Conservation (phyloP, 352 stramenopile genomes). For the Globisporangium emineosum region DNA sequence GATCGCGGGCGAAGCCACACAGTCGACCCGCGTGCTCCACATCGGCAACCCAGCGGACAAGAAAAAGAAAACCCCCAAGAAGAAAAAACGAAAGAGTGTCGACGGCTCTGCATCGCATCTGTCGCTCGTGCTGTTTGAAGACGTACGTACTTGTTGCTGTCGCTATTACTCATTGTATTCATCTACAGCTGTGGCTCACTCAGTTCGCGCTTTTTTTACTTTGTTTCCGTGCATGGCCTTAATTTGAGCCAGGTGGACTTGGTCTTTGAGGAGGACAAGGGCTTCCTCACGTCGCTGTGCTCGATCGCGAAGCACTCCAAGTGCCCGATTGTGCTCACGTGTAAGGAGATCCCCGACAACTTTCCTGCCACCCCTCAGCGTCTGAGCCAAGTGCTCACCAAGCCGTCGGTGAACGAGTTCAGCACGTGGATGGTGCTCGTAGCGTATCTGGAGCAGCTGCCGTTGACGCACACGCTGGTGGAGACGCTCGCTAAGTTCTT, state of each 20-base stretch:
- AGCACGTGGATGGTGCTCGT: slow-evolving; percentile 62
- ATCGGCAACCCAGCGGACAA: slow-evolving; percentile 31
- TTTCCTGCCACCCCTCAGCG: slow-evolving; percentile 53
- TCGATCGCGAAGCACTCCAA: slow-evolving; percentile 81
- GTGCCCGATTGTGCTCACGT: slow-evolving; percentile 79
- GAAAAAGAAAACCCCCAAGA: slow-evolving; percentile 39
- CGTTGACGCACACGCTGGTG: slow-evolving; percentile 32
- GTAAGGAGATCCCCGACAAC: slow-evolving; percentile 45
- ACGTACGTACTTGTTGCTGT: slow-evolving; percentile 30
- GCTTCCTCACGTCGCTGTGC: slow-evolving; percentile 63
- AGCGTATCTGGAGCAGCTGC: slow-evolving; percentile 48
- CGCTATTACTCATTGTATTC: neutral
- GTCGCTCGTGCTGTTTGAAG: slow-evolving; percentile 84
- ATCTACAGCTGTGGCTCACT: neutral
- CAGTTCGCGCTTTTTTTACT: neutral
- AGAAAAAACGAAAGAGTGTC: slow-evolving; percentile 38
- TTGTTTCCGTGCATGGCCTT: neutral
- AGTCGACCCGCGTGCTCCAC: slow-evolving; percentile 76
- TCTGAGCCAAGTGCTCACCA: slow-evolving; percentile 33
- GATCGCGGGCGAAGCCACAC: slow-evolving; percentile 79
- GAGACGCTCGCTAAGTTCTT: slow-evolving; percentile 51
- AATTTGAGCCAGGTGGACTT: slow-evolving; percentile 41
- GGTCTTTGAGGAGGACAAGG: slow-evolving; percentile 81
- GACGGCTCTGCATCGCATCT: slow-evolving; percentile 41
- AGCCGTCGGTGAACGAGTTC: slow-evolving; percentile 60